Evolutionary conservation across 352 stramenopile genomes (phyloP), one percentile per base, ranked within the genome.

Genomic region (Phytophthora pseudosyringae): DNA sequence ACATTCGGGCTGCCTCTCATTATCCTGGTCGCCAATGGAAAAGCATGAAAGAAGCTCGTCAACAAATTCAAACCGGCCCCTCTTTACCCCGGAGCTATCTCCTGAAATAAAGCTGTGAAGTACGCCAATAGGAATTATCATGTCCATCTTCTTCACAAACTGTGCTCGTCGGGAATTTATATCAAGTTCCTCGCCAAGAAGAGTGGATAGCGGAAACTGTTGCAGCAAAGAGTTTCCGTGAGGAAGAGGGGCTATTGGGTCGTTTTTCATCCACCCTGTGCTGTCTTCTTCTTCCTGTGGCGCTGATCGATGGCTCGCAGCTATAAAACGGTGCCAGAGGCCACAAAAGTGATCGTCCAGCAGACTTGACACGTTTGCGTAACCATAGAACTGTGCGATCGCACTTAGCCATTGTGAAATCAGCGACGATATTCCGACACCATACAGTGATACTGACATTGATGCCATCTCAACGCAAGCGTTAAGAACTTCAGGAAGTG

Each of bases 321-420:
- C 16, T 51, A 69, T 71, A 49, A 66, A 83, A 15, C 48, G 59
- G 46, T 66, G 78, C 86, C 86, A 94, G 11, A 94, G 44, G 36
- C 64, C 72, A 16, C 71, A 77, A 52, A 94, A 91, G 53, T 94
- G 82, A 41, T 92, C 80, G 18, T 88, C 70, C 5, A 94, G 48
- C 41, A 94, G 66, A n/a, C 51, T 59, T 36, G 39, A 64, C 13
- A 75, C 55, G 3, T 52, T 77, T 25, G 61, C 31, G 21, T 94
- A 93, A 29, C 58, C 69, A 46, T 91, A 90, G 38, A 71, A 80
- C 0, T 41, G 21, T 7, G 73, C 67, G 31, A 93, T 84, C 7
- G 71, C 59, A 31, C 49, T 25, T 9, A 91, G 32, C 79, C 82
- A 94, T 5, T 33, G 43, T 41, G 76, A 76, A 36, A 86, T 60